Conservation (phyloP, 768 basidiomycete genomes). For the Trametes sanguinea region DNA sequence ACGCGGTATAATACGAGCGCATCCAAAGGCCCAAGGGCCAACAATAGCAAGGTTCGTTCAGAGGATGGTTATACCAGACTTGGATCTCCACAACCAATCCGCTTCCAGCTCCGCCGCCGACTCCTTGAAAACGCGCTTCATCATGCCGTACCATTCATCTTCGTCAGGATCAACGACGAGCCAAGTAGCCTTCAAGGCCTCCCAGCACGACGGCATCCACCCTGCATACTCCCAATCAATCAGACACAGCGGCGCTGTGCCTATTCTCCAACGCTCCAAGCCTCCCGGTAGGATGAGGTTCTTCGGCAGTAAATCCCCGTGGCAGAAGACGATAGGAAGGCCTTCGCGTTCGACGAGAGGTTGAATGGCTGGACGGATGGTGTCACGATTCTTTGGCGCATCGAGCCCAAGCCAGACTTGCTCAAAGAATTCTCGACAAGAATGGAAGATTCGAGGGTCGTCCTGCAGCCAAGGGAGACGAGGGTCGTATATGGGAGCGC, state of each 20-base stretch:
- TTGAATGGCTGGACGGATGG: background rate
- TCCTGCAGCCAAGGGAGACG: constrained; percentile 21
- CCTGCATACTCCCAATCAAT: constrained; percentile 24
- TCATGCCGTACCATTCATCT: constrained; percentile 16
- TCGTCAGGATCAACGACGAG: constrained; percentile 11
- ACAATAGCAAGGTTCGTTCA: background rate
- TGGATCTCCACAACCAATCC: constrained; percentile 17
- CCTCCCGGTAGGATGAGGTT: constrained; percentile 22
- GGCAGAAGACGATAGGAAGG: constrained; percentile 23
- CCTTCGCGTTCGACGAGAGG: constrained; percentile 18
- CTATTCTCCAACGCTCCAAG: constrained; percentile 8
- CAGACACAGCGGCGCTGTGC: background rate
- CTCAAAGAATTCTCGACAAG: constrained; percentile 11
- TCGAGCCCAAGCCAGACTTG: constrained; percentile 19
- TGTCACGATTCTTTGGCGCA: background rate
- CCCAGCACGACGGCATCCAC: constrained; percentile 22
- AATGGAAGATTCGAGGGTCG: constrained; percentile 4
- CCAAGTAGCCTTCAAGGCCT: constrained; percentile 23
- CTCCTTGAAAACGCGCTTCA: constrained; percentile 13
- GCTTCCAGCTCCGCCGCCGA: constrained; percentile 8
- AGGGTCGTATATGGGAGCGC: constrained; percentile 19
- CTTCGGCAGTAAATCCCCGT: constrained; percentile 18
- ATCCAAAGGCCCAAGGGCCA: too few relatives aligned
- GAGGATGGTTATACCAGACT: background rate
- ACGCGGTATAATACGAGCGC: too few relatives aligned